Percentiles rank a stretch among this genome's conserved stretches.
phyloP scores from a whole-genome alignment of 2,329 filamentous ascomycete species.

The Corynespora cassiicola region DNA sequence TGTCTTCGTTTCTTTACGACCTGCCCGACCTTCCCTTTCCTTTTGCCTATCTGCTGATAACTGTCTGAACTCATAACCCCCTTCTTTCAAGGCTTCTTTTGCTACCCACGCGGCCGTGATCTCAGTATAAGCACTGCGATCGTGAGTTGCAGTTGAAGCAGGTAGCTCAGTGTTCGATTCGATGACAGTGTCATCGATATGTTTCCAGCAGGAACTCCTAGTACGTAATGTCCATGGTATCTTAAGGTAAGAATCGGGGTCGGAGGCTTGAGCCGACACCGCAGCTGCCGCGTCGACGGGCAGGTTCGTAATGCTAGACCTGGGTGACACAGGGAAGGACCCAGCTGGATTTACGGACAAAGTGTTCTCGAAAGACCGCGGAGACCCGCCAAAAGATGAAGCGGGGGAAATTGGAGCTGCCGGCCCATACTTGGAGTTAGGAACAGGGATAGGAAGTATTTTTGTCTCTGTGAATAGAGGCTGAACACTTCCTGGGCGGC shows the following conservation, averaged over 20 bases:
- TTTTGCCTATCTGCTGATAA: no score
- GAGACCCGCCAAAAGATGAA: slow-evolving; percentile 28
- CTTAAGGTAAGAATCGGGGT: slow-evolving; percentile 35
- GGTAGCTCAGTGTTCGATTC: slow-evolving; percentile 35
- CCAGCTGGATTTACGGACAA: slow-evolving; percentile 14
- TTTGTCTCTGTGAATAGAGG: slow-evolving; percentile 36
- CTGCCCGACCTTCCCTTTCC: slow-evolving; percentile 35
- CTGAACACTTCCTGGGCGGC: slow-evolving; percentile 27
- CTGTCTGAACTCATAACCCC: slow-evolving; percentile 33
- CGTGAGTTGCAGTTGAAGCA: slow-evolving; percentile 30
- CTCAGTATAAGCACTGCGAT: slow-evolving; percentile 43
- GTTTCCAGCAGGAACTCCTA: slow-evolving; percentile 41
- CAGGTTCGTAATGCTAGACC: slow-evolving; percentile 29
- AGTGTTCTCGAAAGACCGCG: slow-evolving; percentile 23
- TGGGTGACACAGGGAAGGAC: slow-evolving; percentile 27
- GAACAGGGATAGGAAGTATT: slow-evolving; percentile 26
- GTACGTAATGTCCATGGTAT: slow-evolving; percentile 46
- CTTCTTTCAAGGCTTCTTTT: slow-evolving; percentile 44
- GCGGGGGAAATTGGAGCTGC: slow-evolving; percentile 32
- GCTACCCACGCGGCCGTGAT: slow-evolving; percentile 47
- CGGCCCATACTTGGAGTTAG: slow-evolving; percentile 22
- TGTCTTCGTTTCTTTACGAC: no score
- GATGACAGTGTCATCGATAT: slow-evolving; percentile 39
- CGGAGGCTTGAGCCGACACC: slow-evolving; percentile 38
- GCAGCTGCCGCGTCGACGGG: slow-evolving; percentile 39